Evolutionary conservation across 306 rosid species (phyloP).

Genomic region (Dalbergia oliveri): DNA sequence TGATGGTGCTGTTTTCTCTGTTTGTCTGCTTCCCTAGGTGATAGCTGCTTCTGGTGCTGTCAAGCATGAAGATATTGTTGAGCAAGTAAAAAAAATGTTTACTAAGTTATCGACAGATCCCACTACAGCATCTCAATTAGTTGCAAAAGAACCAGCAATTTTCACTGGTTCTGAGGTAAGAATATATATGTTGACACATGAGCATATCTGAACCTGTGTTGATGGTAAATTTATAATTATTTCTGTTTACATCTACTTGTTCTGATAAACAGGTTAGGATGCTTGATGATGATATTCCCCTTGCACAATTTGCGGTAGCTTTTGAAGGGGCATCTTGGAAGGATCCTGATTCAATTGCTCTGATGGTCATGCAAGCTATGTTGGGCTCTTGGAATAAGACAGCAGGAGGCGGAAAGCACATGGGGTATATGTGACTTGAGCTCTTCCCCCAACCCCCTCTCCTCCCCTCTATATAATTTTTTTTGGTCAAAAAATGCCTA

Average conservation of each 20-base stretch:
- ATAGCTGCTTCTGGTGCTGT: conserved; percentile 93
- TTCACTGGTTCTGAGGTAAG: conserved; percentile 98
- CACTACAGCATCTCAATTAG: conserved; percentile 80
- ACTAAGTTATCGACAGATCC: conserved; percentile 81
- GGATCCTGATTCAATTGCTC: conserved; percentile 92
- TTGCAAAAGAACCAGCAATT: conserved; percentile 78
- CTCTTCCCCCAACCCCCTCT: background rate
- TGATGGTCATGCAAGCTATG: conserved; percentile 99
- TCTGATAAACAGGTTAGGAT: conserved; percentile 78
- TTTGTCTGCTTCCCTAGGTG: conserved; percentile 60
- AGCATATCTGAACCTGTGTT: background rate
- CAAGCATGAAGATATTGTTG: conserved; percentile 85
- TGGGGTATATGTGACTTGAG: conserved; percentile 72
- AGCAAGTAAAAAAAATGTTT: conserved; percentile 70
- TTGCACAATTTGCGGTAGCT: conserved; percentile 95
- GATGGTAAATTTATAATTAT: background rate
- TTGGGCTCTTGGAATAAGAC: conserved; percentile 94
- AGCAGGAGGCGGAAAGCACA: conserved; percentile 94
- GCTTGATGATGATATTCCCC: conserved; percentile 84
- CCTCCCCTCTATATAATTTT: background rate
- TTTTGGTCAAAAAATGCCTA: background rate
- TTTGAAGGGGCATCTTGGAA: conserved; percentile 97
- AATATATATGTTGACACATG: conserved; percentile 19
- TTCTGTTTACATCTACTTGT: conserved; percentile 26
- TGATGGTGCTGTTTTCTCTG: conserved; percentile 13